Evolutionary conservation across 2,329 filamentous ascomycete genomes (phyloP), one percentile per base, ranked within the genome.

Genomic region (Cladosporium sp.): DNA sequence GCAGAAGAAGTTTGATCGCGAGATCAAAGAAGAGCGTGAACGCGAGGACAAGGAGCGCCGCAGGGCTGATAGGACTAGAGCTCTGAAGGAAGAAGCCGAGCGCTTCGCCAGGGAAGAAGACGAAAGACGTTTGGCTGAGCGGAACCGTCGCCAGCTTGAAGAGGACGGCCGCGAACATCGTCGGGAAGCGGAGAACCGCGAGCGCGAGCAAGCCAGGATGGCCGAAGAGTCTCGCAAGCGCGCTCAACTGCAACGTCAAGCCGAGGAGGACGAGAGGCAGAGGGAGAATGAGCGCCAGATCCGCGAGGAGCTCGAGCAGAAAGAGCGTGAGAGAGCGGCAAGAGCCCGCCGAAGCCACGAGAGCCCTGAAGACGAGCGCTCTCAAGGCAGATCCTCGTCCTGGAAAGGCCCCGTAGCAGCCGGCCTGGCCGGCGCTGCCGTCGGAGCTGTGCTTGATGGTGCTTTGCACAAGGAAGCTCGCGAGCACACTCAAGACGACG

Each of bases 1-100:
- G 63, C 70, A 68, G 30, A 70, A 74, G 24, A 76, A 74, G 47
- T 77, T 79, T 48, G 61, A 61, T 5, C 67, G 62, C 51, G 61
- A 70, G 41, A 20, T 47, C n/a, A 32, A 37, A 2, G 27, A 39
- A 15, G 58, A 69, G 18, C 52, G 53, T 3, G 49, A 58, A 7
- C 55, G 62, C 50, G 52, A 57, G 30, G 58, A 61, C 29, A 58
- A 62, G 20, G 60, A 64, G 38, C 56, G 61, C 9, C 58, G 64
- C 15, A 56, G 59, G 13, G 59, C 60, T 12, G 65, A 69, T 51
- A 61, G 64, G 9, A 61, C 61, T 6, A 57, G 64, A 40, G 65
- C 64, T 15, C 51, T 66, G 32, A 65, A 67, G 52, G 63, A 67
- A 47, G 65, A 67, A 44, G 64, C 65, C 8, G 58, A 60, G 24